A percentile compares a stretch with the other conserved stretches of the same genome.
phyloP scores from a whole-genome alignment of 2,329 filamentous ascomycete species.

The Penicillium sp. region DNA sequence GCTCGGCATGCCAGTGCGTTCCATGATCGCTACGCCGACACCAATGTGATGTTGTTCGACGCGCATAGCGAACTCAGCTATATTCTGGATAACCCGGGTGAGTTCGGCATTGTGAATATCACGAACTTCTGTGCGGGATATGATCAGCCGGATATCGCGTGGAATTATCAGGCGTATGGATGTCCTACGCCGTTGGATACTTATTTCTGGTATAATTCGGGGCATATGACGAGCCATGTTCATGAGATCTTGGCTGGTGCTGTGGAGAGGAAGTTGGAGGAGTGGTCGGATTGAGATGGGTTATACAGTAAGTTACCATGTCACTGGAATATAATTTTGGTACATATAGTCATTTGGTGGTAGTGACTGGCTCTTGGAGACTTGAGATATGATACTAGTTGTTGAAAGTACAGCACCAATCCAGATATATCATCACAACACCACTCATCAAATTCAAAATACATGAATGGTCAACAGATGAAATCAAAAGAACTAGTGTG shows the following conservation, averaged over 20 bases:
- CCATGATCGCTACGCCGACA: no score
- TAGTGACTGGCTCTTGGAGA: no score
- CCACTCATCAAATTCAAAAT: no score
- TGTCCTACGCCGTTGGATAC: conserved; percentile 36
- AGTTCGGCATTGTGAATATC: conserved; percentile 41
- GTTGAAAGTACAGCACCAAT: no score
- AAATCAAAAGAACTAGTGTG: no score
- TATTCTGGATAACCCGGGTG: conserved; percentile 36
- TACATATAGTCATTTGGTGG: no score
- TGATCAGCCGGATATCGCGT: conserved; percentile 40
- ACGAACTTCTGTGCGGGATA: conserved; percentile 41
- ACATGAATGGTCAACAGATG: no score
- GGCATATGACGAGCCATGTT: conserved; percentile 40
- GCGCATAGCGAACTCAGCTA: conserved; percentile 37
- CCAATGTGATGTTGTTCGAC: conserved; percentile 39
- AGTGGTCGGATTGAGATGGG: conserved; percentile 1
- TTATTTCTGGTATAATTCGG: conserved; percentile 45
- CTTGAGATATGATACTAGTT: no score
- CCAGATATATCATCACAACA: no score
- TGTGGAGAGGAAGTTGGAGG: conserved; percentile 12
- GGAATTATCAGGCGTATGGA: conserved; percentile 39
- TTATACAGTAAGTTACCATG: no score
- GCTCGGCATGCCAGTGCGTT: conserved; percentile 30
- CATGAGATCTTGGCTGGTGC: conserved; percentile 34
- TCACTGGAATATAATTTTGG: no score